phyloP scores from a whole-genome alignment of 2,329 filamentous ascomycete genomes.

The Botrytis pseudocinerea region DNA sequence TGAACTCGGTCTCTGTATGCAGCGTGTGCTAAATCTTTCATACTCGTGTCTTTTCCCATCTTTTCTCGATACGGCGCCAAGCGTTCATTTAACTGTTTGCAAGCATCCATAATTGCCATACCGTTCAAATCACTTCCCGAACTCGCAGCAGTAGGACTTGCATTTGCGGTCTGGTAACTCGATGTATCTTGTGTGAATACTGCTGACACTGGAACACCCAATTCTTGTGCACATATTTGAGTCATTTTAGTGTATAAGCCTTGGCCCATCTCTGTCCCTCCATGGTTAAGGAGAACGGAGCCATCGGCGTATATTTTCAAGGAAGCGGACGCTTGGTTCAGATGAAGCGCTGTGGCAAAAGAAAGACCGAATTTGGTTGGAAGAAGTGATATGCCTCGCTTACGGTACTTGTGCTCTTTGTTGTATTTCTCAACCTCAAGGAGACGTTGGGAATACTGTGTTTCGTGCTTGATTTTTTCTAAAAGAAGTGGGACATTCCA shows the following conservation, averaged over 20 bases:
- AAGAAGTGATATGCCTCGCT: slow-evolving; percentile 70
- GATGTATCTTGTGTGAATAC: slow-evolving; percentile 92
- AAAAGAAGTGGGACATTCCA: slow-evolving; percentile 96
- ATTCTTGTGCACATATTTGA: slow-evolving; percentile 87
- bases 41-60: slow-evolving; percentile 70
- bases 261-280: slow-evolving; percentile 96
- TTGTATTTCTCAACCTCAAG: slow-evolving; percentile 76
- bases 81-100: slow-evolving; percentile 81
- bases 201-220: slow-evolving; percentile 72
- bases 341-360: slow-evolving; percentile 81
- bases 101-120: slow-evolving; percentile 90
- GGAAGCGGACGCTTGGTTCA: slow-evolving; percentile 90
- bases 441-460: slow-evolving; percentile 67
- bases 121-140: slow-evolving; percentile 95
- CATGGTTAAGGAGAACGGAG: slow-evolving; percentile 85
- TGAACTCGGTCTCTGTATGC: slow-evolving; percentile 96
- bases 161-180: slow-evolving; percentile 91
- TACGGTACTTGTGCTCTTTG: slow-evolving; percentile 83
- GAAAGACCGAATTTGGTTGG: slow-evolving; percentile 97
- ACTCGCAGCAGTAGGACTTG: slow-evolving; percentile 86
- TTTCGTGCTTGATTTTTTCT: slow-evolving; percentile 75
- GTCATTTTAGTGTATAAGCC: slow-evolving; percentile 92
- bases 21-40: slow-evolving; percentile 85
- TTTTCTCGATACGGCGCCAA: slow-evolving; percentile 81
- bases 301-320: slow-evolving; percentile 97